Percentiles rank a stretch among this genome's conserved stretches.
Evolutionary conservation across 768 basidiomycete species (phyloP).

Genomic region (Boletales sp.): DNA sequence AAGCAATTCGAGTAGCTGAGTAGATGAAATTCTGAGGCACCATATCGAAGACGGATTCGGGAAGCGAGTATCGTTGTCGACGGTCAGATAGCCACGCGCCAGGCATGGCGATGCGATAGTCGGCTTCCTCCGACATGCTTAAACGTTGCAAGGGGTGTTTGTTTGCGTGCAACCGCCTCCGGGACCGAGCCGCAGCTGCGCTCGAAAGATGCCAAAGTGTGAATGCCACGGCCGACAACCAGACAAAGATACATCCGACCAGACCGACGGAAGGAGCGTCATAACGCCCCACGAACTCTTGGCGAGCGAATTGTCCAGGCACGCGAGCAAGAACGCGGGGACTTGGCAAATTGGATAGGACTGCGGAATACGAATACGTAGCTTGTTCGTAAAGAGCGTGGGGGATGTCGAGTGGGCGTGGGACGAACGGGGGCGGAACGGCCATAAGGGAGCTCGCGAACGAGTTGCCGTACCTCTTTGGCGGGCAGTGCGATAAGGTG

Average conservation of each 20-base stretch:
- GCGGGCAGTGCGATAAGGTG: slow-evolving; percentile 4
- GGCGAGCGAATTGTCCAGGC: neutral
- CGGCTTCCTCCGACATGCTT: neutral
- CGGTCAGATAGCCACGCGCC: slow-evolving; percentile 4
- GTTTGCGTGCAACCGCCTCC: neutral
- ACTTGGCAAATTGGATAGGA: slow-evolving; percentile 3
- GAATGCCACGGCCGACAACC: slow-evolving; percentile 2
- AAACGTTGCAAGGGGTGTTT: neutral
- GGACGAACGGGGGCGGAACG: neutral
- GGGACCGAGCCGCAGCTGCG: neutral
- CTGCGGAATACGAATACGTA: neutral
- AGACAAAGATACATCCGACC: slow-evolving; percentile 1
- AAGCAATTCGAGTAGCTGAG: neutral
- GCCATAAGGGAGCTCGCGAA: neutral
- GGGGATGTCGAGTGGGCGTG: slow-evolving; percentile 1
- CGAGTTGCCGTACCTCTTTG: slow-evolving; percentile 3
- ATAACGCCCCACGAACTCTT: neutral
- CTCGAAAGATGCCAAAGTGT: neutral
- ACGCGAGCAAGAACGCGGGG: neutral
- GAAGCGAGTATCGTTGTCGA: neutral
- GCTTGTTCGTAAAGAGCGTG: neutral
- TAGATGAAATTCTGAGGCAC: neutral
- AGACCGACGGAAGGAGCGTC: neutral
- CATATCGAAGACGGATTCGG: neutral
- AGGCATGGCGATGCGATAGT: neutral